Percentiles rank a stretch among this genome's conserved stretches.
phyloP scores from a whole-genome alignment of 139 green algal genomes.

The Diplosphaera chodatii region DNA sequence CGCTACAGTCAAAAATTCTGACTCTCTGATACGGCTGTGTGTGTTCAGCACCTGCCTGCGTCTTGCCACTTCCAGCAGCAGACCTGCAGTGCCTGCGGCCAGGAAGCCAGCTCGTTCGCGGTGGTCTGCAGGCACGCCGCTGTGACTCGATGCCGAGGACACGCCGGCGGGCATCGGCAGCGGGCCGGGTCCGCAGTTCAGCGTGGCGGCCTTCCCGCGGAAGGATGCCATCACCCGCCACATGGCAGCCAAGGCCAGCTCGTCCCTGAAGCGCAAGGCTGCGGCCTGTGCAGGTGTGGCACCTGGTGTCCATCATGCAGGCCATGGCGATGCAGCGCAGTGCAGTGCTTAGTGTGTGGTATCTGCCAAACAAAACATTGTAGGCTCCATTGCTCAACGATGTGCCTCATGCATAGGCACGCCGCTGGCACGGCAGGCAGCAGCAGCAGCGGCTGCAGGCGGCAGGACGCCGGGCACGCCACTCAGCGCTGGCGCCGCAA shows the following conservation, averaged over 20 bases:
- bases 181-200: conserved; percentile 22
- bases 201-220: conserved; percentile 4
- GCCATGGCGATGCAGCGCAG: no score
- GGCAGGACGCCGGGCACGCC: conserved; percentile 6
- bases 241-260: conserved; percentile 16
- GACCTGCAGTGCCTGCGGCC: no score
- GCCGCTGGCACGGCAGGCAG: conserved; percentile 9
- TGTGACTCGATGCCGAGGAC: conserved; percentile 49
- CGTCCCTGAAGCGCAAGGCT: conserved; percentile 13
- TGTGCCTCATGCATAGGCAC: not conserved
- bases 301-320: no score
- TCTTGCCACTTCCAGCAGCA: no score
- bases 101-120: no score
- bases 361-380: no score
- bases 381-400: no score
- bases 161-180: conserved; percentile 3
- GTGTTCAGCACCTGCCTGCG: no score
- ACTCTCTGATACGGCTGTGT: no score
- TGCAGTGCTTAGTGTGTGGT: no score
- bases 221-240: conserved; percentile 12
- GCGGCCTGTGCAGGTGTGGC: not conserved
- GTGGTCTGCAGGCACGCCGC: conserved; percentile 62
- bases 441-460: not conserved
- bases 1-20: no score
- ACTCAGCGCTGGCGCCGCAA: not conserved